Evolutionary conservation across 2,329 filamentous ascomycete species (phyloP).

Genomic region (Fusarium armeniacum): DNA sequence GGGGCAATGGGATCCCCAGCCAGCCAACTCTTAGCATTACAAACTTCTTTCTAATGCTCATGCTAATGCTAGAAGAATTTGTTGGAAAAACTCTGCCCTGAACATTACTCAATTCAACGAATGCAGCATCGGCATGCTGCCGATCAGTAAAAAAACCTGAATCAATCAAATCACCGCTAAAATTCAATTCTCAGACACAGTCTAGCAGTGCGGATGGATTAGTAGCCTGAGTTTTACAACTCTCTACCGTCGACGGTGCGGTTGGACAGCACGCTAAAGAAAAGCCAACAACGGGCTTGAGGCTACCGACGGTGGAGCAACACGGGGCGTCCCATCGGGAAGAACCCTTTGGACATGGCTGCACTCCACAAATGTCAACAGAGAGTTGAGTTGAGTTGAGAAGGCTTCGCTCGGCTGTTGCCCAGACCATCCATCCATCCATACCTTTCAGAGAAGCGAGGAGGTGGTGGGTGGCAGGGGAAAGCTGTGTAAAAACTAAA

Average conservation of each 20-base stretch:
- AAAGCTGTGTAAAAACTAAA: slow-evolving; percentile 7
- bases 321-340: slow-evolving; percentile 50
- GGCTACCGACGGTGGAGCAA: slow-evolving; percentile 40
- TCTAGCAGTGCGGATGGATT: not conserved
- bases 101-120: slow-evolving; percentile 7
- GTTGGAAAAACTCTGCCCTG: slow-evolving; percentile 11
- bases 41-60: slow-evolving; percentile 12
- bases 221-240: slow-evolving; percentile 16
- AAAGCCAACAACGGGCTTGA: slow-evolving; percentile 37
- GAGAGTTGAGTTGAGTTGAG: slow-evolving; percentile 18
- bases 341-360: slow-evolving; percentile 46
- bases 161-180: slow-evolving; percentile 27
- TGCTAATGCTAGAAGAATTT: slow-evolving; percentile 1
- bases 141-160: slow-evolving; percentile 29
- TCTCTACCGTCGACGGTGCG: slow-evolving; percentile 30
- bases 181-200: slow-evolving; percentile 8
- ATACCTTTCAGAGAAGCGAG: slow-evolving; percentile 15
- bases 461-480: slow-evolving; percentile 25
- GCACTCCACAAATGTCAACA: slow-evolving; percentile 45
- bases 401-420: slow-evolving; percentile 8
- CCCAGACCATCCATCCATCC: slow-evolving; percentile 3
- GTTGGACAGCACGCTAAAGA: slow-evolving; percentile 38
- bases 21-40: slow-evolving; percentile 10
- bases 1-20: slow-evolving; percentile 15
- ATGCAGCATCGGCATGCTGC: slow-evolving; percentile 1